Base-by-base conservation (phyloP, 1,284 basidiomycete species). In the Tylopilus sp. region DNA sequence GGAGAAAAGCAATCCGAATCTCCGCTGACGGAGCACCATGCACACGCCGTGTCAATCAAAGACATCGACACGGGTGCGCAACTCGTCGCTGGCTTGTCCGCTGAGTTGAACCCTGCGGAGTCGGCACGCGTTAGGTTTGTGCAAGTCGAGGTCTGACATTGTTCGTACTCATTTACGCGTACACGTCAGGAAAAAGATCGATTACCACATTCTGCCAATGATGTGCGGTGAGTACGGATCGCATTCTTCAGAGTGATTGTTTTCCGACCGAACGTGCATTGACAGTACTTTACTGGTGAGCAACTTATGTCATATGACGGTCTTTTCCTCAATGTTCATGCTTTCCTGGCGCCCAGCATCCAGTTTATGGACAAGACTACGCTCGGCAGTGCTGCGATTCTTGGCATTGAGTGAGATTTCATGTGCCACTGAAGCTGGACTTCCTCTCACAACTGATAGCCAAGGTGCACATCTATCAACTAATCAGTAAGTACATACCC, bases 321-420 rank as follows among this genome's bases (percentile, higher is more conserved):
- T 18, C 12, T 9, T 18, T 56, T n/a, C 22, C 10, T n/a, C n/a
- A n/a, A 49, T 49, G 4, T 8, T 62, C 13, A 49, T 55, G 22
- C 22, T n/a, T 38, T 33, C 18, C 38, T 47, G 38, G 56, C 8
- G 15, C 6, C 66, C 65, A 90, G 89, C 83, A 84, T 92, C 64
- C 89, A 91, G 71, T 91, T 87, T 66, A 90, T 91, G 81, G 91
- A 91, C 70, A 92, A 92, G 77, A 90, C 89, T 0, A 93, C 91
- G 0, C 82, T 94, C 3, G 90, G 89, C 8, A 86, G 83, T 64
- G 79, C 90, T 10, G 86, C 90, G 1, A 89, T 93, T 67, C 82
- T 93, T 53, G 91, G 90, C 19, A 87, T 91, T 68, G 80, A 82
- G 89, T 90, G 65, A 71, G 82, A 61, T 57, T 63, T 58, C 47